phyloP scores from a whole-genome alignment of 2,329 filamentous ascomycete genomes.

The Tothia fuscella region DNA sequence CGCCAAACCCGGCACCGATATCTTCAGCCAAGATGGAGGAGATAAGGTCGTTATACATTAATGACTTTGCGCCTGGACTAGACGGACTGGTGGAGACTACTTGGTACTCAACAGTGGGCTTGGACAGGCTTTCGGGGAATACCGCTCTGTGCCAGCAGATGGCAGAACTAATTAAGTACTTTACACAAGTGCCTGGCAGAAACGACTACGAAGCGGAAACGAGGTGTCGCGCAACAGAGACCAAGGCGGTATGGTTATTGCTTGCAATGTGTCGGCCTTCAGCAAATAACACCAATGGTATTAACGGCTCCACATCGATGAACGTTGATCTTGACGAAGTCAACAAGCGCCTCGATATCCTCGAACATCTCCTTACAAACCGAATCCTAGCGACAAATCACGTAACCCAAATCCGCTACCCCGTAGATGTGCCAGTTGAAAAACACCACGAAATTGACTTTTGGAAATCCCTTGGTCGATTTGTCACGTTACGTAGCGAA shows the following conservation, averaged over 20 bases:
- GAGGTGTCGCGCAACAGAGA: slow-evolving; percentile 23
- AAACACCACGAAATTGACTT: slow-evolving; percentile 54
- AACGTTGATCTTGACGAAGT: slow-evolving; percentile 51
- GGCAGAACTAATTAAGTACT: slow-evolving; percentile 46
- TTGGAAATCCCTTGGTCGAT: slow-evolving; percentile 68
- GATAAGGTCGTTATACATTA: slow-evolving; percentile 59
- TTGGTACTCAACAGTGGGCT: slow-evolving; percentile 58
- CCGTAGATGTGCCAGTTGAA: slow-evolving; percentile 24
- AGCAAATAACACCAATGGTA: slow-evolving; percentile 24
- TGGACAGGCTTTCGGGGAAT: slow-evolving; percentile 42
- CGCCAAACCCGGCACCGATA: neutral
- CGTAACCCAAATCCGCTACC: slow-evolving; percentile 38
- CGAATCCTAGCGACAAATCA: slow-evolving; percentile 50
- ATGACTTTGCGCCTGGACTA: slow-evolving; percentile 63
- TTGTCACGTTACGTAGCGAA: slow-evolving; percentile 53
- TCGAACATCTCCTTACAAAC: slow-evolving; percentile 67
- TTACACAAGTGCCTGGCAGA: slow-evolving; percentile 14
- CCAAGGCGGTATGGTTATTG: slow-evolving; percentile 48
- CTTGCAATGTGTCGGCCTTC: slow-evolving; percentile 37
- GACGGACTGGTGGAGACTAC: slow-evolving; percentile 68
- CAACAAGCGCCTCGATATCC: slow-evolving; percentile 55
- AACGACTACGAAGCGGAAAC: slow-evolving; percentile 14
- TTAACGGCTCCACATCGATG: slow-evolving; percentile 30
- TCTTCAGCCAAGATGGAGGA: slow-evolving; percentile 34
- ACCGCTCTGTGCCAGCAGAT: slow-evolving; percentile 53